phyloP scores from a whole-genome alignment of 441 rosid genomes.

The Adansonia rubrostipa region DNA sequence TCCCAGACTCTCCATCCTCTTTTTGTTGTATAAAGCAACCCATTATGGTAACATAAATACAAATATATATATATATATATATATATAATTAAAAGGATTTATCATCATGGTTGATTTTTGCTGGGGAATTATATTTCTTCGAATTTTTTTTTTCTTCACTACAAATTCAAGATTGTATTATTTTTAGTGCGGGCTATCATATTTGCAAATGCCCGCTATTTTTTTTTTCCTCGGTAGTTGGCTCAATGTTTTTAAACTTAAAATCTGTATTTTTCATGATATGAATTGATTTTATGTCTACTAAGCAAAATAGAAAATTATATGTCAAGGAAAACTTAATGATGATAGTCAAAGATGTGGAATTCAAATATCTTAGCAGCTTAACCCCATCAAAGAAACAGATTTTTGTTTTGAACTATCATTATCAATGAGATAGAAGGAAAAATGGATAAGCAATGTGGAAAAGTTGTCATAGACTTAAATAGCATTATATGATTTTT shows the following conservation, averaged over 20 bases:
- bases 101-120: constrained; percentile 17
- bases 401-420: not conserved
- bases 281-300: not conserved
- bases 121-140: not conserved
- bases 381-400: not conserved
- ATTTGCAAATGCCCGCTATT: not conserved
- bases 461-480: not conserved
- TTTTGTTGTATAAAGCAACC: constrained; percentile 46
- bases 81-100: constrained; percentile 25
- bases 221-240: not conserved
- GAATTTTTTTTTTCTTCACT: not conserved
- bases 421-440: not conserved
- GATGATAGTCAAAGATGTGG: not conserved
- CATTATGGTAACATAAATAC: constrained; percentile 15
- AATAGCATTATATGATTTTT: not conserved
- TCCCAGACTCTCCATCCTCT: constrained; percentile 40
- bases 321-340: no score
- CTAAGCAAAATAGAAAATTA: not conserved
- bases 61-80: not conserved
- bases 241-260: not conserved
- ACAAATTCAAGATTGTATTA: not conserved
- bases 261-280: not conserved
- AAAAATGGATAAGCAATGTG: not conserved
- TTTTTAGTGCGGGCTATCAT: not conserved
- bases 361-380: no score